phyloP scores from a whole-genome alignment of 78 protist genomes.

The Dictyostelium firmibasis region DNA sequence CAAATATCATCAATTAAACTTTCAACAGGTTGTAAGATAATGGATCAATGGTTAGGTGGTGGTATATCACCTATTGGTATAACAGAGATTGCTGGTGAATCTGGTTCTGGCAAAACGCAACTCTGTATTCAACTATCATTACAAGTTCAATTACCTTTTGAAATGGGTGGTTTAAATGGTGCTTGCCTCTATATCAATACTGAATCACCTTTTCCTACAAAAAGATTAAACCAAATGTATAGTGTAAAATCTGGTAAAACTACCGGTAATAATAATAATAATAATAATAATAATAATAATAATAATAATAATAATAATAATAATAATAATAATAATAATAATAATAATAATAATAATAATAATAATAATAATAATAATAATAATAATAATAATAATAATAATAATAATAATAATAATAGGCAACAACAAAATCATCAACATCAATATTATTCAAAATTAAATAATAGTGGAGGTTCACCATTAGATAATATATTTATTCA shows the following conservation, averaged over 20 bases:
- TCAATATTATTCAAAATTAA: background rate
- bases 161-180: slow-evolving; percentile 67
- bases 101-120: slow-evolving; percentile 73
- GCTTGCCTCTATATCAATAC: slow-evolving; percentile 43
- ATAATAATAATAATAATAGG: background rate
- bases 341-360: background rate
- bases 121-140: slow-evolving; percentile 34
- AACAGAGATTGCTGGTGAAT: slow-evolving; percentile 74
- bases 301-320: background rate
- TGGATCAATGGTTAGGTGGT: slow-evolving; percentile 38
- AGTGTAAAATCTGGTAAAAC: background rate
- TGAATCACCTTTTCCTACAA: slow-evolving; percentile 16
- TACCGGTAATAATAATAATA: background rate
- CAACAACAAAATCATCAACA: background rate
- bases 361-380: background rate
- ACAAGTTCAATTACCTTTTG: slow-evolving; percentile 54
- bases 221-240: slow-evolving; percentile 46
- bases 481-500: slow-evolving; percentile 18
- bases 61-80: slow-evolving; percentile 64
- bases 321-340: background rate
- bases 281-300: too few species aligned
- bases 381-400: too few species aligned
- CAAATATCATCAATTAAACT: slow-evolving; percentile 21
- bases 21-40: background rate
- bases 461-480: background rate